A percentile compares a stretch with the other conserved stretches of the same genome.
Evolutionary conservation across 345 rosid genomes (phyloP).

Genomic region (Tarenaya hassleriana): DNA sequence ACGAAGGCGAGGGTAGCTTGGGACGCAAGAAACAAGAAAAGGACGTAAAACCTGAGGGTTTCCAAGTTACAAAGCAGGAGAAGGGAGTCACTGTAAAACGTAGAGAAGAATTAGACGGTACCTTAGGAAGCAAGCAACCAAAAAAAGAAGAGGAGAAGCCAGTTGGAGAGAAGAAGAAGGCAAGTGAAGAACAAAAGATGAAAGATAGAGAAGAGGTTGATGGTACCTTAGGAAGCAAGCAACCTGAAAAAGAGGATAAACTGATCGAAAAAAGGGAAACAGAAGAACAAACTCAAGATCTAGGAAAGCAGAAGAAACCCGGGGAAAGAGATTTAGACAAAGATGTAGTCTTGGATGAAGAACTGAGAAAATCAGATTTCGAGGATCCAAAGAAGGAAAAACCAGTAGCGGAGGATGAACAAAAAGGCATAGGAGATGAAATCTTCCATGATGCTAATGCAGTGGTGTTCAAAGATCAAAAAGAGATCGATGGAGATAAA

Average conservation of each 20-base stretch:
- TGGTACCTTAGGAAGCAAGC: neutral
- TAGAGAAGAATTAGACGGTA: constrained; percentile 4
- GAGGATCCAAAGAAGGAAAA: neutral
- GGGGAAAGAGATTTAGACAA: constrained; percentile 16
- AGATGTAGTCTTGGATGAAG: neutral
- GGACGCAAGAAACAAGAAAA: constrained; percentile 9
- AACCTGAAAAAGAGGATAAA: neutral
- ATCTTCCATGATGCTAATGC: neutral
- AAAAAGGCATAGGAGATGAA: constrained; percentile 7
- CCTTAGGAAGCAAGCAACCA: neutral
- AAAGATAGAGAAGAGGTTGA: constrained; percentile 15
- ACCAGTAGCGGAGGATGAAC: neutral
- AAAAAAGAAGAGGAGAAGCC: constrained; percentile 7
- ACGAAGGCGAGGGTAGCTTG: constrained; percentile 3
- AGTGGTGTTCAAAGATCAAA: constrained; percentile 4
- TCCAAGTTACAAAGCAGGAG: constrained; percentile 13
- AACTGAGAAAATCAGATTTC: constrained; percentile 7
- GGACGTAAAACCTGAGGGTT: constrained; percentile 10
- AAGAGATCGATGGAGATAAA: neutral
- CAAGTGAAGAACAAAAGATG: constrained; percentile 6
- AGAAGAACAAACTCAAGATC: constrained; percentile 11
- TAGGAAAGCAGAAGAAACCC: neutral
- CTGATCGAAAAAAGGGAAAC: constrained; percentile 2
- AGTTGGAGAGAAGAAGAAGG: neutral
- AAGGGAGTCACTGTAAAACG: neutral